Evolutionary conservation across 495 filamentous ascomycete genomes (phyloP), one percentile per base, ranked within the genome.

Genomic region (Aspergillus carlsbadensis): DNA sequence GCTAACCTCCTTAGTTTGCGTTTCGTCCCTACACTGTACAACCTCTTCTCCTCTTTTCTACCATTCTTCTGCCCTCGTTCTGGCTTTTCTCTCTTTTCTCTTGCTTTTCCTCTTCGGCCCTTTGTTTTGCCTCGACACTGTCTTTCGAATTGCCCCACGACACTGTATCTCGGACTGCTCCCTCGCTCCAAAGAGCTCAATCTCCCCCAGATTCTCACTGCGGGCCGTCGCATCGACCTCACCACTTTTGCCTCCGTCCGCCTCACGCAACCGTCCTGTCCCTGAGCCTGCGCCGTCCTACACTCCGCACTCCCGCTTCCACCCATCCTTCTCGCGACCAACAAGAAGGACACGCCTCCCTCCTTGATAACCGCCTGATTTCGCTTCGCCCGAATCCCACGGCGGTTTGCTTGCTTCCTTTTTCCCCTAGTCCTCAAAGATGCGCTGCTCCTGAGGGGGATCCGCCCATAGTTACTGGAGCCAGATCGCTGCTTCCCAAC

Each of bases 401-500:
- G 24, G 17, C 48, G 39, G 24, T 36, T 48, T 49, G 49, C 43
- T 54, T 45, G 42, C 37, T 50, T 50, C 52, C 34, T 31, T 34
- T 43, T 39, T 33, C 31, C 21, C 41, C 42, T 49, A 35, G 56
- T 59, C 53, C 50, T 39, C 31, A 62, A 71, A 61, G 65, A 76
- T 76, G 73, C 67, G 66, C 62, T 65, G 60, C 65, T 69, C 65
- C 56, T 74, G 58, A 72, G 54, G 66, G 35, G 62, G 62, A 65
- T 59, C 55, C 57, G 63, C 66, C 58, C 54, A 58, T 58, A 57
- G 36, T 62, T 58, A 53, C 52, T 61, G 62, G 62, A 64, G 57
- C 52, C 65, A 63, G 56, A 52, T 68, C 65, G 65, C 65, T 67
- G 65, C 65, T 67, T 62, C 59, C 55, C 61, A 69, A 70, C 69